Evolutionary conservation across 495 filamentous ascomycete genomes (phyloP), one percentile per base, ranked within the genome.

Genomic region (Neurospora africana): DNA sequence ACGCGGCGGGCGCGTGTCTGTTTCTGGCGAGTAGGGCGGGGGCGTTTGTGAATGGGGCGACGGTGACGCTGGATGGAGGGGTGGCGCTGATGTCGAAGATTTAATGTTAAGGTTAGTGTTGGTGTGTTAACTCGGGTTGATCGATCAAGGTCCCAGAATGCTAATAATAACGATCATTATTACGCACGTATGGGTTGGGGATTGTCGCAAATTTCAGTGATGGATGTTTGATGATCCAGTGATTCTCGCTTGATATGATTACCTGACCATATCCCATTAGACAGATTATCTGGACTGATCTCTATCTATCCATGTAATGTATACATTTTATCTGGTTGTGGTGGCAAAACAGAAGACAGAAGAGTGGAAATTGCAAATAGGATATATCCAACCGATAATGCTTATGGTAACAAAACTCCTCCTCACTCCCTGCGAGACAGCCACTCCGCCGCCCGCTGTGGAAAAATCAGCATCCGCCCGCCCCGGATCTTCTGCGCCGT

Each of bases 1-100:
- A 95, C 77, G 89, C 93, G 6, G 92, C 91, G 4, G 92, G 92
- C 8, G 84, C 91, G 39, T 93, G 91, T 79, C 75, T 95, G 69
- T 95, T 92, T 79, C 79, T 95, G 77, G 84, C 86, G 37, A 91
- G 90, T 72, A 83, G 85, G 70, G 92, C 91, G 7, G 91, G 92
- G 0, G 86, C 87, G 13, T 95, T 87, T 82, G 84, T 94, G 13
- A 94, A 92, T 73, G 91, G 92, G 23, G 90, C 92, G 35, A 92
- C 88, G n/a, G 88, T 94, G 75, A 79, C 88, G 17, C 76, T 93
- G 70, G 92, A 94, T 81, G 92, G 92, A 4, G 91, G 92, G 10
- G 72, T 79, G 17, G 72, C 76, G 36, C 71, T 83, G 30, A 69
- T 79, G 69, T 69, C 75, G 15, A 84, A 82, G 78, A 75, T 83